These are phyloP conservation scores for Ogataea hybrid DNA, from an alignment of 1,139 yeast genomes.

Conservation along the genomic window DNA sequence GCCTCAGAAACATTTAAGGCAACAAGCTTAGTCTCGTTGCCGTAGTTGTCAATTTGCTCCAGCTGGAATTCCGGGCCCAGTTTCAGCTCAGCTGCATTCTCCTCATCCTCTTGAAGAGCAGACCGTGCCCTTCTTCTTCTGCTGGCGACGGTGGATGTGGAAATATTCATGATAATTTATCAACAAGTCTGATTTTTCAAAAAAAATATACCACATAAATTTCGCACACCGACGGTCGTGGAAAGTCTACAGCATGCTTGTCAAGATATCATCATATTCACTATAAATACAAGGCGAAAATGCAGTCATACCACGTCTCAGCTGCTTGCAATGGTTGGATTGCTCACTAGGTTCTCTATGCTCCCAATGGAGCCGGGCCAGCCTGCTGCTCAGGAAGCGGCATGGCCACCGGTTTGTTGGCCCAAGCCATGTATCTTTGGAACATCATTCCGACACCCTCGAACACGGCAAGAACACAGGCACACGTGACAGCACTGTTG, in stretches of 20 bases:
- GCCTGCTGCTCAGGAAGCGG: constrained; percentile 55
- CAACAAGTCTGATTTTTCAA: not conserved
- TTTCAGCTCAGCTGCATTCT: constrained; percentile 82
- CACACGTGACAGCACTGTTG: constrained; percentile 97
- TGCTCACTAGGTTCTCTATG: constrained; percentile 29
- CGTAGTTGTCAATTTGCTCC: constrained; percentile 76
- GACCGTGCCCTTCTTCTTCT: constrained; percentile 68
- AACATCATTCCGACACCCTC: constrained; percentile 99
- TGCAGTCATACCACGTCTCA: constrained; percentile 5
- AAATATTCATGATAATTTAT: constrained; percentile 64
- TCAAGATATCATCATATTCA: constrained; percentile 5
- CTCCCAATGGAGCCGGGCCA: constrained; percentile 39
- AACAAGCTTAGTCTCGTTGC: constrained; percentile 72
- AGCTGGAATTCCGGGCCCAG: constrained; percentile 91
- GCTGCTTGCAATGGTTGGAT: not conserved
- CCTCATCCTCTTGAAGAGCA: constrained; percentile 73
- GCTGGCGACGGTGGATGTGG: constrained; percentile 85
- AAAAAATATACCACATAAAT: not conserved
- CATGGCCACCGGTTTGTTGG: constrained; percentile 80
- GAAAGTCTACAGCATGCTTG: not conserved
- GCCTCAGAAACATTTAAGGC: constrained; percentile 90
- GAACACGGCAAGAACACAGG: constrained; percentile 90
- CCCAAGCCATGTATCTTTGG: constrained; percentile 84
- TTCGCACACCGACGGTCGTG: constrained; percentile 3
- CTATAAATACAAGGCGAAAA: constrained; percentile 11